Evolutionary conservation across 768 basidiomycete genomes (phyloP).

Genomic region (Auricularia sp.): DNA sequence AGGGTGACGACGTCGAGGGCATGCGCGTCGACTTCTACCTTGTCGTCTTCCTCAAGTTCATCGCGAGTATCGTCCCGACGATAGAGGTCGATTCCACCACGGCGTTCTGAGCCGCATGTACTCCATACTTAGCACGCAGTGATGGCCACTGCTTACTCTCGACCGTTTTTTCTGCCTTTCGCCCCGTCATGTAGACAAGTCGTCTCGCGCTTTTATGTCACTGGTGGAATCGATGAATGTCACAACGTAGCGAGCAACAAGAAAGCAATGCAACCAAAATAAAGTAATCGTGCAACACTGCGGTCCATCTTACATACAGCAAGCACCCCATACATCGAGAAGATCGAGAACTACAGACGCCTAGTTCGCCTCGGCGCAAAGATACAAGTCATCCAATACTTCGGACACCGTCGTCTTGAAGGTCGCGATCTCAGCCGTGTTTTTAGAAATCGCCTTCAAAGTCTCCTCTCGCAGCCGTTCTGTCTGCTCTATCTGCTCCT

Average conservation of each 20-base stretch:
- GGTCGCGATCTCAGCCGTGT: constrained; percentile 69
- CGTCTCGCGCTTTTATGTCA: background rate
- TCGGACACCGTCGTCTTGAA: constrained; percentile 74
- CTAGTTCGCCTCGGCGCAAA: constrained; percentile 9
- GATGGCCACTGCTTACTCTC: background rate
- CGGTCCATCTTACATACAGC: background rate
- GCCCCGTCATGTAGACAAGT: background rate
- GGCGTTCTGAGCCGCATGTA: constrained; percentile 18
- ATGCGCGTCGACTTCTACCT: constrained; percentile 97
- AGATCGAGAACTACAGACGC: background rate
- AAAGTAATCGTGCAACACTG: no score
- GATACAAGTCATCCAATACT: constrained; percentile 34
- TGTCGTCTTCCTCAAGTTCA: constrained; percentile 98
- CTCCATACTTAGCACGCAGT: background rate
- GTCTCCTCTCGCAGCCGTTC: constrained; percentile 69
- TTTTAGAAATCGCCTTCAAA: constrained; percentile 71
- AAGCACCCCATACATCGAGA: background rate
- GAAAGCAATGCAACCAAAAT: no score
- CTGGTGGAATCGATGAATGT: background rate
- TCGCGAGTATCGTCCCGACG: constrained; percentile 95
- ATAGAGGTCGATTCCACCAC: constrained; percentile 96
- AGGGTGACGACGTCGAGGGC: constrained; percentile 63
- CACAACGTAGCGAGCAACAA: no score
- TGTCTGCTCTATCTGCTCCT: constrained; percentile 69
- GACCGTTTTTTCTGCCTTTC: background rate